A percentile compares a stretch with the other conserved stretches of the same genome.
Evolutionary conservation across 306 rosid genomes (phyloP).

Genomic region (Corylus heterophylla): DNA sequence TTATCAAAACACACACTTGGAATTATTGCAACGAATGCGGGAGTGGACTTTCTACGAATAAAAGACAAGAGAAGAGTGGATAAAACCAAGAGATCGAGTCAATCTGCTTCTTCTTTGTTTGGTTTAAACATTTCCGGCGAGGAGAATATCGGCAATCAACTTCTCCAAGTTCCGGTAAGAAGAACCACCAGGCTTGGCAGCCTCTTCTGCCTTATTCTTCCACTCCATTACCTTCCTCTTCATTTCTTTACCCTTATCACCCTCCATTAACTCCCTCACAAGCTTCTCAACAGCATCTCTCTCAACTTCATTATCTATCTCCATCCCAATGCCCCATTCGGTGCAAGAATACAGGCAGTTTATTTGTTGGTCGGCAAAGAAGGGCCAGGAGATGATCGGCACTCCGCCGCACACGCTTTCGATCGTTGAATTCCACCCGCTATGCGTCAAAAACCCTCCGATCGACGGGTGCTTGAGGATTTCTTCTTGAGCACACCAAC

Average conservation of each 20-base stretch:
- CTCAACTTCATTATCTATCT: conserved; percentile 35
- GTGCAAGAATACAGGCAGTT: conserved; percentile 32
- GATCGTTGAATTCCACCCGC: conserved; percentile 51
- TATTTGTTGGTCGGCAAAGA: conserved; percentile 41
- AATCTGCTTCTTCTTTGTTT: too few relatives aligned
- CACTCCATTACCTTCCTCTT: conserved; percentile 32
- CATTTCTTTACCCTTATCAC: conserved; percentile 48
- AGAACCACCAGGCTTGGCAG: conserved; percentile 29
- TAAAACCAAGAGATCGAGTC: too few relatives aligned
- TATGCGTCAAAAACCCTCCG: conserved; percentile 46
- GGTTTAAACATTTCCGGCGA: too few relatives aligned
- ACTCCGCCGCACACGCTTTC: conserved; percentile 47
- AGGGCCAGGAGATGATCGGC: conserved; percentile 42
- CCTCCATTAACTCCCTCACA: conserved; percentile 44
- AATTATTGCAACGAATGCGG: too few relatives aligned
- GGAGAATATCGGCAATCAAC: conserved; percentile 4
- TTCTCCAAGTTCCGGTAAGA: conserved; percentile 40
- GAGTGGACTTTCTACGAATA: too few relatives aligned
- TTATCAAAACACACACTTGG: too few relatives aligned
- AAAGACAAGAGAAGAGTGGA: too few relatives aligned
- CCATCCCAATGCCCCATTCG: conserved; percentile 52
- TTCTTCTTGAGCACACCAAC: conserved; percentile 60
- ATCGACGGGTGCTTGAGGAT: conserved; percentile 44
- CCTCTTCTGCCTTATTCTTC: conserved; percentile 38
- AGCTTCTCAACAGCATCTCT: conserved; percentile 46